Evolutionary conservation across 2,329 filamentous ascomycete genomes (phyloP), one percentile per base, ranked within the genome.

Genomic region (Elsinoe ampelina): DNA sequence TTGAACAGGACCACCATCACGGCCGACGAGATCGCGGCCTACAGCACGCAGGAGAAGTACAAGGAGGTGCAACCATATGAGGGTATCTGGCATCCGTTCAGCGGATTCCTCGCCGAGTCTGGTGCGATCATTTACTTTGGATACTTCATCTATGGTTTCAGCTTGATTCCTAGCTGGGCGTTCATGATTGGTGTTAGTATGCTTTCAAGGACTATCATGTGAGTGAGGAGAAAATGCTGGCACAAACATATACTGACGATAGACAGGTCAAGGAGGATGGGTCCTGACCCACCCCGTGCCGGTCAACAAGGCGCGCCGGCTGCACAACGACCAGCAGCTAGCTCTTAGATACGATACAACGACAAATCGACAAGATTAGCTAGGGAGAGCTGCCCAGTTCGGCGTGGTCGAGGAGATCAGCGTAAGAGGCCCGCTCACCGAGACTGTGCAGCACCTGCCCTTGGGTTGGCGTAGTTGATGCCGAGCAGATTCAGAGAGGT

Each of bases 161-260:
- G 76, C 34, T 73, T 76, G 68, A 75, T 84, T 62, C 82, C 82
- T 2, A 82, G 77, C 63, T 92, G 87, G 87, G 72, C 82, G 57
- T 83, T 89, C 67, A 91, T 92, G 87, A 77, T 92, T 63, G 68
- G 81, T 50, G 77, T 92, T 63, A 87, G 84, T 55, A 83, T 91
- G 68, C 66, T 86, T 61, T 89, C 83, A 77, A 80, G 87, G 67
- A 80, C 76, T 58, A 80, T 91, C 71, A 89, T 91, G 87, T 89
- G 75, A 80, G 85, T 77, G 38, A 6, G 11, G 2, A 7, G 12
- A 5, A 5, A 11, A 8, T 7, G 11, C 19, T 17, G 42, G n/a
- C n/a, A 41, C 3, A 6, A 6, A 7, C 15, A 15, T 0, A 19
- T 48, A 41, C 57, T 58, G 19, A 58, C 39, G 5, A 3, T 5